Base-by-base conservation (phyloP, 805 yeast species). In the Candida nanaspora region DNA sequence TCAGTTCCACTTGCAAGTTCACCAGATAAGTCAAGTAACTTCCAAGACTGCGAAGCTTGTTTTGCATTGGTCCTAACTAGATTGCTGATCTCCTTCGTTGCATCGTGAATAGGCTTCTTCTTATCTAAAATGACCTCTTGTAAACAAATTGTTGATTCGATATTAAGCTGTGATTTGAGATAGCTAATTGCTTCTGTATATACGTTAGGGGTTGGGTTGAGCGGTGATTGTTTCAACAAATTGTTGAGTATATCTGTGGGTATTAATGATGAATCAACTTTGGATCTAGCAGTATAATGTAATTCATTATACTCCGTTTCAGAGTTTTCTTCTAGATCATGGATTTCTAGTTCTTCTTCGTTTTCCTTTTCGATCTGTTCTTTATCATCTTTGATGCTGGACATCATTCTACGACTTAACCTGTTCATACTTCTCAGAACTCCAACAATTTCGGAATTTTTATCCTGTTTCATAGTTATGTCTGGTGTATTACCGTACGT, bases 341-440 rank as follows among this genome's bases (percentile, higher is more conserved):
- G 51, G 30, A 78, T 63, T 14, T 68, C 61, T 33, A 78, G 47
- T 42, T 76, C 82, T 21, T 69, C 67, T 42, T 63, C 68, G 38
- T 61, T 57, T 22, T 52, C 54, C 35, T 65, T 67, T 18, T 65
- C 64, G 10, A 8, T 23, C 21, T 56, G 53, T 1, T 47, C 53
- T 11, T 54, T 56, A 6, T 66, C 62, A 42, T 67, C 69, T 35
- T 71, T 72, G 46, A 72, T 55, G 32, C 76, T 72, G 35, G 70
- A 68, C 47, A 91, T 76, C 83, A 91, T 82, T 48, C 88, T 78
- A 43, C 86, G 79, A 55, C 94, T 82, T 37, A 91, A 66, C 44
- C 88, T 75, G 62, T 91, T 91, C 93, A 91, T 88, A 46, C 95
- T 86, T 49, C 83, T 74, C 66, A 93, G 70, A 16, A 88, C 78